These are phyloP conservation scores for button mushroom (Agaricus bisporus) DNA, from an alignment of 768 basidiomycete species.

Conservation along the genomic window DNA sequence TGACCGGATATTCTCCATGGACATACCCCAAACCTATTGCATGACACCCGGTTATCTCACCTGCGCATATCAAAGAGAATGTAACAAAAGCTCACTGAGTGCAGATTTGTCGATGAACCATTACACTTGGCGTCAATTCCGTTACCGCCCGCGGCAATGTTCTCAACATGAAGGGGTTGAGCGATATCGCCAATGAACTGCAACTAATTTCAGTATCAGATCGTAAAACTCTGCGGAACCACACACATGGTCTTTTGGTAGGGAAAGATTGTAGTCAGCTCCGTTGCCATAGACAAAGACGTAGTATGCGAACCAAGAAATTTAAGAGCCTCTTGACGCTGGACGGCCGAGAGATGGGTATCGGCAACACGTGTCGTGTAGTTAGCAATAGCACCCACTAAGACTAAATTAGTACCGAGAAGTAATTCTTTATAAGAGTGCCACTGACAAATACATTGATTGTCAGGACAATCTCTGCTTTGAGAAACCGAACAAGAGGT, in stretches of 20 bases:
- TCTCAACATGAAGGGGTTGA: conserved; percentile 46
- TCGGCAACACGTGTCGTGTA: conserved; percentile 45
- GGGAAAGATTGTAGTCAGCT: neutral
- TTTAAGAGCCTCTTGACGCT: conserved; percentile 45
- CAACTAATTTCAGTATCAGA: neutral
- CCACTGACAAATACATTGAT: conserved; percentile 34
- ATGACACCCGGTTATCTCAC: neutral
- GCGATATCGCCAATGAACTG: conserved; percentile 45
- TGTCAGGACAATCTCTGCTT: conserved; percentile 37
- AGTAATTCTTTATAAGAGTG: neutral
- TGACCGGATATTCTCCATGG: neutral
- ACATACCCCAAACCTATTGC: conserved; percentile 30
- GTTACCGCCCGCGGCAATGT: conserved; percentile 37
- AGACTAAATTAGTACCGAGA: neutral
- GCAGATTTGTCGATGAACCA: conserved; percentile 36
- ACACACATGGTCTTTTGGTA: conserved; percentile 25
- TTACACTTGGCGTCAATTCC: conserved; percentile 32
- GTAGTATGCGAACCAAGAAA: conserved; percentile 34
- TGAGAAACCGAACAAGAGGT: conserved; percentile 44
- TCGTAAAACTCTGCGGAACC: neutral
- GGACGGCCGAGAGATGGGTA: conserved; percentile 31
- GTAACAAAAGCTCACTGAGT: conserved; percentile 25
- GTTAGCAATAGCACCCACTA: conserved; percentile 52
- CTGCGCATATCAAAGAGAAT: neutral
- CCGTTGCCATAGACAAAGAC: neutral